These are phyloP conservation scores for Allium sativum DNA, from an alignment of 106 monocot genomes.

Conservation along the genomic window DNA sequence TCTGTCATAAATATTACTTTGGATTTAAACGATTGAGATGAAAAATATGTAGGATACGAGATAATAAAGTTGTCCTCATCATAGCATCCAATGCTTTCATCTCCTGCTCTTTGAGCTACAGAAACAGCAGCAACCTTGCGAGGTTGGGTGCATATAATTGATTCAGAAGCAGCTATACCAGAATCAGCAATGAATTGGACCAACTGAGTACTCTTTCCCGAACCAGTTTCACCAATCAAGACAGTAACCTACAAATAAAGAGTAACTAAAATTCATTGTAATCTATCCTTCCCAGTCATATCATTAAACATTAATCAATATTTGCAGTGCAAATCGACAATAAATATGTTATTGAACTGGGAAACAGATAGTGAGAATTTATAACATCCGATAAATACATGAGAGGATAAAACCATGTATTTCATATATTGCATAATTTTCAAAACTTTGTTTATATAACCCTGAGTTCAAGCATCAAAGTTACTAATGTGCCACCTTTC, in stretches of 20 bases:
- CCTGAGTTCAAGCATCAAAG: no score
- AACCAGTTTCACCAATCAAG: constrained; percentile 90
- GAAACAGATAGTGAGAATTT: background rate
- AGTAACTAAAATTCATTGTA: background rate
- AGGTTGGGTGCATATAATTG: constrained; percentile 89
- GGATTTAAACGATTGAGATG: constrained; percentile 30
- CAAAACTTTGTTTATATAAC: no score
- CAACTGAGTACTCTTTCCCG: constrained; percentile 95
- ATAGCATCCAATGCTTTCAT: constrained; percentile 78
- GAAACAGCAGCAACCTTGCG: constrained; percentile 84
- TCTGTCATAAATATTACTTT: constrained; percentile 75
- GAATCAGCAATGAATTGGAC: constrained; percentile 88
- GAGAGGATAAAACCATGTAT: background rate
- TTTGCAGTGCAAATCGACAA: background rate
- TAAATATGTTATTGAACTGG: background rate
- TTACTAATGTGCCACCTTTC: no score
- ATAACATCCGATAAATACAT: background rate
- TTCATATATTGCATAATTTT: no score
- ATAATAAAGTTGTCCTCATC: constrained; percentile 29
- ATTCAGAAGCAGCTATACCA: constrained; percentile 41
- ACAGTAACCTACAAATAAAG: constrained; percentile 44
- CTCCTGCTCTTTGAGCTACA: constrained; percentile 61
- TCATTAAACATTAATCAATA: background rate
- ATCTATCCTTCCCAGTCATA: background rate
- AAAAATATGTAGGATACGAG: constrained; percentile 41